phyloP scores from a whole-genome alignment of 1,284 basidiomycete genomes.

The Cystobasidium pallidum region DNA sequence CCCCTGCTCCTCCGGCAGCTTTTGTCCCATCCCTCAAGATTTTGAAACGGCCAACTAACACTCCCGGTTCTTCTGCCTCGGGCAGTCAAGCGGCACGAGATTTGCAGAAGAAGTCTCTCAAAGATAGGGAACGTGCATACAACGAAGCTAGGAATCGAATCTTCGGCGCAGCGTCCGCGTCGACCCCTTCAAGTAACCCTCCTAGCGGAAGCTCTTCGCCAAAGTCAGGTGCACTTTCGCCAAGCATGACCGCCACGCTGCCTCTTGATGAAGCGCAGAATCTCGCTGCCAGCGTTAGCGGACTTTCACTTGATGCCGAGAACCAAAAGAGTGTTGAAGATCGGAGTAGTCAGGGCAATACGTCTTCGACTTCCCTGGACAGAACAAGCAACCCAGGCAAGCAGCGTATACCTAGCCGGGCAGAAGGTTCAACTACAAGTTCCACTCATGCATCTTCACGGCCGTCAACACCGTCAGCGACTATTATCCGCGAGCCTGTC shows the following conservation, averaged over 20 bases:
- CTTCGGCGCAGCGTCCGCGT: slow-evolving; percentile 13
- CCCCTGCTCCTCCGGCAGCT: slow-evolving; percentile 24
- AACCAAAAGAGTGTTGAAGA: neutral
- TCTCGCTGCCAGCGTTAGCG: neutral
- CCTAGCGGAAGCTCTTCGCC: slow-evolving; percentile 10
- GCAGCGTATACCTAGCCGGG: neutral
- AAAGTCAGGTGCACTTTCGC: slow-evolving; percentile 11
- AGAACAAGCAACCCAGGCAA: slow-evolving; percentile 4
- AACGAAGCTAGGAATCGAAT: slow-evolving; percentile 37
- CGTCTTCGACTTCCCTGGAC: neutral
- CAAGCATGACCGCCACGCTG: neutral
- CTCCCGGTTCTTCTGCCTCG: neutral
- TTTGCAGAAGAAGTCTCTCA: slow-evolving; percentile 28
- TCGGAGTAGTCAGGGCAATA: neutral
- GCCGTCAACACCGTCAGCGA: slow-evolving; percentile 1
- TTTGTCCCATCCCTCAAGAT: slow-evolving; percentile 41
- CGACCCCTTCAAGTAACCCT: neutral
- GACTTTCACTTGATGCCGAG: neutral
- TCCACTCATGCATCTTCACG: neutral
- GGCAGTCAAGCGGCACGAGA: slow-evolving; percentile 21
- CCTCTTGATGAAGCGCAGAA: neutral
- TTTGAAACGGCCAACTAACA: slow-evolving; percentile 28
- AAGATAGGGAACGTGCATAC: slow-evolving; percentile 39
- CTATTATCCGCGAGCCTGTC: slow-evolving; percentile 38
- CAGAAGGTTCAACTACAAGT: neutral